Base-by-base conservation (phyloP, 2,329 filamentous ascomycete species). In the Pyricularia sp. region DNA sequence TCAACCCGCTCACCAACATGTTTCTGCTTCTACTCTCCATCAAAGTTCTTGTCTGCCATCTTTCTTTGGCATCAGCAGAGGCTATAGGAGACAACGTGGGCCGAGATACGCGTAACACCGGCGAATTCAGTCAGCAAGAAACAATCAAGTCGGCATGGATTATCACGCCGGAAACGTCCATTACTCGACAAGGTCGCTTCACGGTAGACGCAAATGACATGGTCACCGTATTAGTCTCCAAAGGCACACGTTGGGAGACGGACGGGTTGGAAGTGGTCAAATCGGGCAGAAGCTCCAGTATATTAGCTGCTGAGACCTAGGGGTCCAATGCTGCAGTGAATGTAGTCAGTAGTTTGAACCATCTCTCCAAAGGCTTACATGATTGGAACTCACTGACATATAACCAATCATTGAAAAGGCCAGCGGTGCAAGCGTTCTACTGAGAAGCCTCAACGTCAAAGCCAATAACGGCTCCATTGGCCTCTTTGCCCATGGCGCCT, bases 261-360 rank as follows among this genome's bases (percentile, higher is more conserved):
- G 61, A 31, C 11, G 61, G 61, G n/a, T 9, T 68, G 9, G 55
- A 31, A 12, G 28, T 68, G 30, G 6, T 17, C 30, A 68, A 68
- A 30, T 31, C n/a, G 7, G 66, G 66, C 5, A 17, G 20, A 23
- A 68, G 66, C 66, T 63, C n/a, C 55, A 64, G 26, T 23, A 55
- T 33, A 2, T 50, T 36, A 7, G 58, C 23, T 4, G 55, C 66
- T 25, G 66, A 68, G 31, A 25, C 58, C n/a, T 68, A 58, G 66
- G 66, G 66, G 11, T 36, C 33, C 28, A 68, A 68, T 25, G 58
- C 66, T 11, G 66, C 66, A n/a, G 23, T 68, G 12, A 26, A 68
- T 31, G 23, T 68, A 4, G 66, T 68, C 25, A 50, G 66, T 42
- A 5, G 9, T 17, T 17, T 42, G 33, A 42, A 2, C 12, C 33